These are phyloP conservation scores for Nothomitra cinnamomea DNA, from an alignment of 2,329 filamentous ascomycete genomes.

Conservation along the genomic window DNA sequence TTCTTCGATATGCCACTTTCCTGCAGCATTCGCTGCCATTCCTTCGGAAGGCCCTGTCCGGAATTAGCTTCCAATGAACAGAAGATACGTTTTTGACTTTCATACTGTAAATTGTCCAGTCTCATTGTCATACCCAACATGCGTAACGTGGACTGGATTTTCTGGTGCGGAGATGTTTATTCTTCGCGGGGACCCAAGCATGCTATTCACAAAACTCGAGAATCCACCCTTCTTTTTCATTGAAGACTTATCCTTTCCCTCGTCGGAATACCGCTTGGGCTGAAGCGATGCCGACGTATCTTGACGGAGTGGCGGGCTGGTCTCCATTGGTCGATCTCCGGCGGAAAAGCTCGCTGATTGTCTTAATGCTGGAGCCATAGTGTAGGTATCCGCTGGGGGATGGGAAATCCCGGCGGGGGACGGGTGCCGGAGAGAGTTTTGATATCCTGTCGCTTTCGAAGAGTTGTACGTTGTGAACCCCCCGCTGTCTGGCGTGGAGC, in stretches of 20 bases:
- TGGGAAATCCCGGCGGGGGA: neutral
- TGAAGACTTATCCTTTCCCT: constrained; percentile 42
- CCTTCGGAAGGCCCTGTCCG: constrained; percentile 71
- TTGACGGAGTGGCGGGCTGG: constrained; percentile 19
- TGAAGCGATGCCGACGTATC: constrained; percentile 22
- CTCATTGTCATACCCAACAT: constrained; percentile 91
- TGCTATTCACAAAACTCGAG: constrained; percentile 70
- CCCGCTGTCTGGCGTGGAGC: constrained; percentile 2
- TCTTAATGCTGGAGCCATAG: constrained; percentile 31
- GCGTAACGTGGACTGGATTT: constrained; percentile 93
- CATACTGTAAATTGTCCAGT: constrained; percentile 88
- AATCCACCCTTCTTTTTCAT: constrained; percentile 77
- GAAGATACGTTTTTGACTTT: neutral
- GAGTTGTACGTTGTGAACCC: neutral
- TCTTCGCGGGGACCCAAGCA: constrained; percentile 71
- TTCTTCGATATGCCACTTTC: constrained; percentile 93
- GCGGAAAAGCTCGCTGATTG: constrained; percentile 49
- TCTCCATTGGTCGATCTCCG: constrained; percentile 34
- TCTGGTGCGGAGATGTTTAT: constrained; percentile 94
- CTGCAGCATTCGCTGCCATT: constrained; percentile 92
- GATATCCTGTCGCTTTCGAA: constrained; percentile 1
- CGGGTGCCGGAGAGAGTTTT: constrained; percentile 3
- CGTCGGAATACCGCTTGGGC: constrained; percentile 64
- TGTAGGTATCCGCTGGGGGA: neutral
- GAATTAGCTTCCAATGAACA: neutral